A percentile compares a stretch with the other conserved stretches of the same genome.
These are phyloP conservation scores for Yamadazyma triangularis DNA, from an alignment of 1,139 yeast genomes.

Conservation along the genomic window DNA sequence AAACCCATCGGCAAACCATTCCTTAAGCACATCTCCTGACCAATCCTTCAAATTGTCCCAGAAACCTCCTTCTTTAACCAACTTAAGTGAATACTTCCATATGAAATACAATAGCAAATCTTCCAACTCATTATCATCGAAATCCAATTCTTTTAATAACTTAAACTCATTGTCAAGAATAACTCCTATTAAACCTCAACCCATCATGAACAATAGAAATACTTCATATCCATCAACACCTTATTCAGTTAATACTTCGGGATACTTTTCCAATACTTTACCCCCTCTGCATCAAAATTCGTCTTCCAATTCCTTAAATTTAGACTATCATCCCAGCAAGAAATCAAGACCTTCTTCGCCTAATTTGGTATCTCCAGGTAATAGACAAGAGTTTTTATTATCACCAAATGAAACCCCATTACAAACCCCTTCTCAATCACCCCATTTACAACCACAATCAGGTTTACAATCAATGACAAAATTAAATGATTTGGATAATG, in stretches of 20 bases:
- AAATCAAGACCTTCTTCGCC: constrained; percentile 44
- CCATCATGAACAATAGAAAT: constrained; percentile 5
- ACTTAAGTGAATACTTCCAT: constrained; percentile 30
- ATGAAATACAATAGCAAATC: constrained; percentile 13
- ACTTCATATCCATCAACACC: constrained; percentile 13
- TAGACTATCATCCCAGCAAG: constrained; percentile 19
- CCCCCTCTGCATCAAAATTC: no score
- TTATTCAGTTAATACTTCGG: constrained; percentile 4
- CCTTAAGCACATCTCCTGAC: constrained; percentile 35
- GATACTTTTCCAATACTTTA: constrained; percentile 14
- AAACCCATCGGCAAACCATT: constrained; percentile 21
- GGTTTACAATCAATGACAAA: no score
- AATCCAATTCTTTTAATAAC: constrained; percentile 7
- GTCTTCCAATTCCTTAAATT: constrained; percentile 12
- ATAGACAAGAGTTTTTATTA: constrained; percentile 2
- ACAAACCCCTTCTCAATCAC: constrained; percentile 44
- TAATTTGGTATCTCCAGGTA: neutral
- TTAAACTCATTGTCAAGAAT: constrained; percentile 24
- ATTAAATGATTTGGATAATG: neutral
- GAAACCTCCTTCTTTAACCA: constrained; percentile 21
- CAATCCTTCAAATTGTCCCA: constrained; percentile 5
- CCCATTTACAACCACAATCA: constrained; percentile 30
- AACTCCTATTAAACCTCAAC: constrained; percentile 34
- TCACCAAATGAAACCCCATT: constrained; percentile 38
- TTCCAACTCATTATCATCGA: constrained; percentile 1